These are phyloP conservation scores for Podospora pseudocomata DNA, from an alignment of 495 filamentous ascomycete species.

Conservation along the genomic window DNA sequence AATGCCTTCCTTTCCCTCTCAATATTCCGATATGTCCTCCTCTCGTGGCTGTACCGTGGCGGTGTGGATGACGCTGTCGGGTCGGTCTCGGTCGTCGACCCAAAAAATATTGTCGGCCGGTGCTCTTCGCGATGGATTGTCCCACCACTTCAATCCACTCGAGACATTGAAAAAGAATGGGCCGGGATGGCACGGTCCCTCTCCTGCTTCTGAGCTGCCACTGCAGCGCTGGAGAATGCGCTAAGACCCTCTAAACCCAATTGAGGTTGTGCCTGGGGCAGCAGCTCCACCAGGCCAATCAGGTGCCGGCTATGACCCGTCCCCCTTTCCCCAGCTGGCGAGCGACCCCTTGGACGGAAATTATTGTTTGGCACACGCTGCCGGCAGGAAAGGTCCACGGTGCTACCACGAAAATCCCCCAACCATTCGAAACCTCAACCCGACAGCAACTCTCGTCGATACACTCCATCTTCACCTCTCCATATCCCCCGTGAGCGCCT, in stretches of 20 bases:
- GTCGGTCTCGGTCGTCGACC: conserved; percentile 6
- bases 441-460: conserved; percentile 18
- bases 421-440: conserved; percentile 20
- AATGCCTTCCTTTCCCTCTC: background rate
- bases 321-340: conserved; percentile 42
- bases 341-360: conserved; percentile 43
- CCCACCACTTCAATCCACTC: conserved; percentile 14
- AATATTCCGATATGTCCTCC: conserved; percentile 7
- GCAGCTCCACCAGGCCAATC: conserved; percentile 39
- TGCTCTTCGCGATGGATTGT: conserved; percentile 19
- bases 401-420: conserved; percentile 31
- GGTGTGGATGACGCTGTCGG: conserved; percentile 17
- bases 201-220: conserved; percentile 14
- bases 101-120: conserved; percentile 30
- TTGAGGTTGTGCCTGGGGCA: conserved; percentile 32
- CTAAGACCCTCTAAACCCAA: conserved; percentile 21
- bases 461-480: conserved; percentile 23
- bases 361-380: conserved; percentile 46
- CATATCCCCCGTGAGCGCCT: conserved; percentile 15
- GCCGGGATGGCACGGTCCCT: conserved; percentile 32
- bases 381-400: conserved; percentile 31
- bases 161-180: conserved; percentile 8
- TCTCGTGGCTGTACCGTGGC: conserved; percentile 11
- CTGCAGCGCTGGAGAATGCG: conserved; percentile 9
- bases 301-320: conserved; percentile 31